Percentiles rank a stretch among this genome's conserved stretches.
Conservation (phyloP, 2,329 filamentous ascomycete genomes). For the Metarhizium album region DNA sequence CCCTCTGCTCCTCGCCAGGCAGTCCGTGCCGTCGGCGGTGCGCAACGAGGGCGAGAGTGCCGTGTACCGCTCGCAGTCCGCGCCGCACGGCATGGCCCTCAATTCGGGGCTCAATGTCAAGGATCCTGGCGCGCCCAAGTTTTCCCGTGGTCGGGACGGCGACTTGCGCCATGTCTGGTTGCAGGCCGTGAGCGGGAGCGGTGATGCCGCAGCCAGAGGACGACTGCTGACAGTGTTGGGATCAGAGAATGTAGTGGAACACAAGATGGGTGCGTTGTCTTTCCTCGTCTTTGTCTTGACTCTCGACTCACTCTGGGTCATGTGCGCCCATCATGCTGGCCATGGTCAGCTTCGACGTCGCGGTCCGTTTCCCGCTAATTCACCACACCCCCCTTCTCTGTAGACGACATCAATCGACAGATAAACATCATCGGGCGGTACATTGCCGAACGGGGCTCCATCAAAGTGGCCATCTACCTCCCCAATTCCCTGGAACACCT, state of each 20-base stretch:
- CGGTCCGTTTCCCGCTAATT: too few relatives aligned
- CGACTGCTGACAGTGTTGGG: constrained; percentile 73
- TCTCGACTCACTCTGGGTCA: not conserved
- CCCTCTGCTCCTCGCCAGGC: constrained; percentile 78
- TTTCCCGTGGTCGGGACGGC: constrained; percentile 73
- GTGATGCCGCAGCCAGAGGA: constrained; percentile 57
- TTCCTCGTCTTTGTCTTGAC: not conserved
- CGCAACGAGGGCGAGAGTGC: constrained; percentile 78
- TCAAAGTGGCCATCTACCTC: constrained; percentile 77
- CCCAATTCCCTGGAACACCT: constrained; percentile 90
- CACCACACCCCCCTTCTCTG: too few relatives aligned
- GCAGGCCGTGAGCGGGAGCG: constrained; percentile 53
- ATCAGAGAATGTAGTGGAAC: constrained; percentile 61
- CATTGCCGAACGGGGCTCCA: constrained; percentile 58
- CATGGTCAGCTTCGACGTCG: not conserved
- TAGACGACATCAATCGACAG: constrained; percentile 65
- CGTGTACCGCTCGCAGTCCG: constrained; percentile 71
- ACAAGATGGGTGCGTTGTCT: constrained; percentile 42
- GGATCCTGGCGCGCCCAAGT: constrained; percentile 68
- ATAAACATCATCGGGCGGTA: constrained; percentile 81
- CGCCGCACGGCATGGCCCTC: constrained; percentile 75
- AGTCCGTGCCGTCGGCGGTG: constrained; percentile 67
- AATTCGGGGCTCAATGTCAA: constrained; percentile 72
- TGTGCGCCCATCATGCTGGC: not conserved
- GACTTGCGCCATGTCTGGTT: constrained; percentile 90